These are phyloP conservation scores for Crotalaria pallida DNA, from an alignment of 306 rosid genomes.

Conservation along the genomic window DNA sequence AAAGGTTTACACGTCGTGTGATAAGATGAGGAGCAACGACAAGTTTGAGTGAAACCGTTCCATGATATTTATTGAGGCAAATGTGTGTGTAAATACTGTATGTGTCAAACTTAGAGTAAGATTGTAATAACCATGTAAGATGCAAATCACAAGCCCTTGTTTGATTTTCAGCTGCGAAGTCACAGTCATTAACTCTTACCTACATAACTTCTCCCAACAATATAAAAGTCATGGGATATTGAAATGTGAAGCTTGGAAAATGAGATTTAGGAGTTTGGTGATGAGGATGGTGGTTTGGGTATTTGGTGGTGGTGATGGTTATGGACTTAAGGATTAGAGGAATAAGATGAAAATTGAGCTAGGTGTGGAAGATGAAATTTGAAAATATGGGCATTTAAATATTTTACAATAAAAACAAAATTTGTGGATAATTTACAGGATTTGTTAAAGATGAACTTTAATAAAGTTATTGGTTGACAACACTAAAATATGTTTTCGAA, in stretches of 20 bases:
- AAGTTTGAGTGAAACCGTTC: constrained; percentile 4
- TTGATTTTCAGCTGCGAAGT: constrained; percentile 15
- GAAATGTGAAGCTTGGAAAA: constrained; percentile 51
- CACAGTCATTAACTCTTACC: constrained; percentile 43
- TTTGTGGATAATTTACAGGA: too few species aligned
- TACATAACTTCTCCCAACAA: constrained; percentile 71
- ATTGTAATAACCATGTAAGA: constrained; percentile 1
- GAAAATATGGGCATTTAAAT: too few species aligned
- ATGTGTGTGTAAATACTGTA: constrained; percentile 50
- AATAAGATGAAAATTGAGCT: too few species aligned
- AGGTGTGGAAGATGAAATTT: too few species aligned
- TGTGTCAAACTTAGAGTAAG: constrained; percentile 40
- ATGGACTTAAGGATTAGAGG: too few species aligned
- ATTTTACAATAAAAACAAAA: too few species aligned
- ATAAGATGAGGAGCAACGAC: constrained; percentile 39
- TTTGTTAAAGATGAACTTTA: too few species aligned
- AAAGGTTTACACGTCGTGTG: constrained; percentile 39
- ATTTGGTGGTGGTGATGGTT: too few species aligned
- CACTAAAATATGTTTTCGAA: too few species aligned
- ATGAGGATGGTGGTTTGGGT: too few species aligned
- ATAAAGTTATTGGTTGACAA: too few species aligned
- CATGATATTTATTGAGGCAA: constrained; percentile 16
- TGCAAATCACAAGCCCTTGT: constrained; percentile 18
- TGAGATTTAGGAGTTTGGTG: too few species aligned
- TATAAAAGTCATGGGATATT: constrained; percentile 47